Base-by-base conservation (phyloP, 192 early-diverging fungal species). In the Backusella morwellensis region DNA sequence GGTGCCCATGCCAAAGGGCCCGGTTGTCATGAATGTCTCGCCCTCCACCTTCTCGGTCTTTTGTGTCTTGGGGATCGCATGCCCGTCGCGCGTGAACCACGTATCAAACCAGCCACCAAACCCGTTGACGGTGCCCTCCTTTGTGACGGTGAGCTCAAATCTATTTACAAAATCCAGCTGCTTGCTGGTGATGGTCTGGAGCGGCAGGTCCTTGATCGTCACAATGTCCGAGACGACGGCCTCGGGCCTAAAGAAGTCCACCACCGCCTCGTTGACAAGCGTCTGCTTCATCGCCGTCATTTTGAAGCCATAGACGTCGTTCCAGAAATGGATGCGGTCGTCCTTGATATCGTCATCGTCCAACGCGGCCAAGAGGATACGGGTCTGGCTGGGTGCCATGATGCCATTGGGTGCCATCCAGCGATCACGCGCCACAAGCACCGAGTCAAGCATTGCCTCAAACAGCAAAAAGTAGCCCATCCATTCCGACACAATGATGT, bases 51-150 rank as follows among this genome's bases (percentile, higher is more conserved):
- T 54, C 29, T 68, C 56, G 14, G 42, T 72, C 2, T 54, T 74
- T 59, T 85, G 85, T 47, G 80, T 80, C 29, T 86, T 81, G 42
- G 80, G 81, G 54, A 88, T 88, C 32, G 87, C 79, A 71, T 91
- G 85, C 59, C 86, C 84, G 71, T 86, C 87, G 35, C 88, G 85
- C 11, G 90, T 86, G 72, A 99, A 99, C 50, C 85, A 92, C 36
- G 93, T 96, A 83, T 99, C 97, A 85, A 99, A 99, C 91, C 96
- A 98, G 4, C 95, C 95, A 72, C 91, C 87, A 29, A 97, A 86
- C 1, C 90, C 95, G 69, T 94, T 90, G 26, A 97, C 85, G 7
- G 89, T 88, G 0, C 90, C 90, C 68, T 89, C 81, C 41, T 87
- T 87, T 14, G 81, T 90, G 63, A 89, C 86, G 42, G 85, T 85